Conservation (phyloP, 2,329 filamentous ascomycete species). For the Rosellinia necatrix region DNA sequence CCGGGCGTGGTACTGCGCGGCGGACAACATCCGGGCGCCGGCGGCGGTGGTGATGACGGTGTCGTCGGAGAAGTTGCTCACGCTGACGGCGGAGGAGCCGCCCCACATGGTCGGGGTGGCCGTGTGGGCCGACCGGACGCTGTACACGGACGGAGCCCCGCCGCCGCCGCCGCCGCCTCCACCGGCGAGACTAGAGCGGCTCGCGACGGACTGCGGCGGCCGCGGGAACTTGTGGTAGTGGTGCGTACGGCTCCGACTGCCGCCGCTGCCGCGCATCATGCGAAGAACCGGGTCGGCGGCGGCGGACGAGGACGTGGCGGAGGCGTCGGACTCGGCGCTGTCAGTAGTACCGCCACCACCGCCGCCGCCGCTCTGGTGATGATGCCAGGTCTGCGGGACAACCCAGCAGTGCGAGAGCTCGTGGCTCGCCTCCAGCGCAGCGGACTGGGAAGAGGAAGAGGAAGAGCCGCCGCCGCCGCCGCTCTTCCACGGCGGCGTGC, state of each 20-base stretch:
- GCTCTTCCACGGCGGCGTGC: slow-evolving; percentile 60
- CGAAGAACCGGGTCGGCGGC: slow-evolving; percentile 30
- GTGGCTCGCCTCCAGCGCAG: slow-evolving; percentile 47
- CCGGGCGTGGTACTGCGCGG: slow-evolving; percentile 13
- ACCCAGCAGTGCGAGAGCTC: slow-evolving; percentile 60
- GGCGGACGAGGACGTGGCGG: slow-evolving; percentile 24
- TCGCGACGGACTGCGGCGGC: slow-evolving; percentile 27
- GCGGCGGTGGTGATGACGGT: slow-evolving; percentile 29
- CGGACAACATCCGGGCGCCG: slow-evolving; percentile 23
- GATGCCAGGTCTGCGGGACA: slow-evolving; percentile 48
- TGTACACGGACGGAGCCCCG: slow-evolving; percentile 26
- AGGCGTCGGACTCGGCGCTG: slow-evolving; percentile 32
- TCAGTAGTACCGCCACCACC: too few relatives aligned
- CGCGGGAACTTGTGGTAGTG: slow-evolving; percentile 31
- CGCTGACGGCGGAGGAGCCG: slow-evolving; percentile 36
- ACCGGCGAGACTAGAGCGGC: neutral
- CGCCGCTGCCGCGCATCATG: slow-evolving; percentile 37
- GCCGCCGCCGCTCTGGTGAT: too few relatives aligned
- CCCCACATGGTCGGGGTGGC: slow-evolving; percentile 37
- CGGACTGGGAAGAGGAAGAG: too few relatives aligned
- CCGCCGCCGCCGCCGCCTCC: slow-evolving; percentile 26
- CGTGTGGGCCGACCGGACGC: slow-evolving; percentile 28
- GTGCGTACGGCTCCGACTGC: too few relatives aligned
- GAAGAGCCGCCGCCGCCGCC: slow-evolving; percentile 44
- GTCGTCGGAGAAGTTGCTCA: slow-evolving; percentile 38